phyloP scores from a whole-genome alignment of 345 rosid genomes.

The Moricandia arvensis region DNA sequence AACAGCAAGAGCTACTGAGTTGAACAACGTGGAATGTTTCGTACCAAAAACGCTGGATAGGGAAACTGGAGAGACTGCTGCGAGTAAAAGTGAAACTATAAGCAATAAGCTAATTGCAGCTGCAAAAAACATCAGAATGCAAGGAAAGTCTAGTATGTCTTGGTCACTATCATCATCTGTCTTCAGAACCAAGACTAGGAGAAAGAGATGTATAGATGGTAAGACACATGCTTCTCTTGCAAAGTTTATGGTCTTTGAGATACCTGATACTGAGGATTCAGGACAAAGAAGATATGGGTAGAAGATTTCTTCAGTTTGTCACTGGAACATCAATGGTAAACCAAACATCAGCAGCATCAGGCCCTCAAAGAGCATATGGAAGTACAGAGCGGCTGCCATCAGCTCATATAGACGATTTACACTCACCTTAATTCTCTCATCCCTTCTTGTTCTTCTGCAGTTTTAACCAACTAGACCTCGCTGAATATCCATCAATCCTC shows the following conservation, averaged over 20 bases:
- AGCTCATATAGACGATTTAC: conserved; percentile 39
- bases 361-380: conserved; percentile 95
- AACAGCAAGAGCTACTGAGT: conserved; percentile 10
- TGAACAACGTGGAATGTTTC: neutral
- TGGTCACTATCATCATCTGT: conserved; percentile 24
- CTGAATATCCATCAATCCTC: conserved; percentile 56
- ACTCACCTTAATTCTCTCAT: neutral
- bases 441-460: conserved; percentile 42
- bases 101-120: conserved; percentile 30
- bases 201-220: conserved; percentile 7
- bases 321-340: conserved; percentile 94
- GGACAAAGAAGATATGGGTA: conserved; percentile 88
- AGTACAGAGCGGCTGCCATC: conserved; percentile 90
- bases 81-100: neutral
- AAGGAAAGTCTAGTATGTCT: conserved; percentile 22
- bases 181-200: conserved; percentile 15
- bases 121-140: conserved; percentile 38
- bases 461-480: conserved; percentile 95
- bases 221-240: conserved; percentile 18
- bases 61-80: neutral
- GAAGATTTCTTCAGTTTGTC: conserved; percentile 87
- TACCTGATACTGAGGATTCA: conserved; percentile 21
- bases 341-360: conserved; percentile 29
- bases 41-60: conserved; percentile 2
- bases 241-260: conserved; percentile 32